Conservation (phyloP, 2,329 filamentous ascomycete species). For the Penicillium sp. region DNA sequence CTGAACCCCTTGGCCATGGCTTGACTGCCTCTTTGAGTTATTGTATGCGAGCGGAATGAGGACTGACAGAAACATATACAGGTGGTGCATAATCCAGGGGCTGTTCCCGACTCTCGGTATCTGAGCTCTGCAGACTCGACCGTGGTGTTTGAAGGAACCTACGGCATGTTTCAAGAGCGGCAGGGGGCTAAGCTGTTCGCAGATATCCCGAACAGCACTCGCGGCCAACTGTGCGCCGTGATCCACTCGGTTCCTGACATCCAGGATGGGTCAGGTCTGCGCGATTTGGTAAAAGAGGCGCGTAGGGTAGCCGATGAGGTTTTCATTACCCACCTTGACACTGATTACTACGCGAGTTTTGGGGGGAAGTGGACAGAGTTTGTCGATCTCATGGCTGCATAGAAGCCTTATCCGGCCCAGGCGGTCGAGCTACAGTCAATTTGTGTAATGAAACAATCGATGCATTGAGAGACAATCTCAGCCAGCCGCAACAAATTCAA, state of each 20-base stretch:
- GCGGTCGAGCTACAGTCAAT: too few relatives aligned
- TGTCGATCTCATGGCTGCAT: conserved; percentile 29
- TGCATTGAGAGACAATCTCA: too few relatives aligned
- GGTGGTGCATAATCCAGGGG: conserved; percentile 45
- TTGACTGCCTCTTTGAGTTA: neutral
- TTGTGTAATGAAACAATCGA: too few relatives aligned
- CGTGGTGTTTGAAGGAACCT: conserved; percentile 43
- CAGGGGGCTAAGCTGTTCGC: conserved; percentile 28
- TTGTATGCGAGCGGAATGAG: neutral
- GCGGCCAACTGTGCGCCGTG: conserved; percentile 30
- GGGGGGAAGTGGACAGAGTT: conserved; percentile 34
- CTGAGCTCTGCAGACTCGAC: conserved; percentile 40
- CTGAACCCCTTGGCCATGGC: neutral
- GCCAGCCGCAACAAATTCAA: too few relatives aligned
- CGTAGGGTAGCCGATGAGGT: conserved; percentile 34
- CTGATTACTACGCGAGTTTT: conserved; percentile 39
- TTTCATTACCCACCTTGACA: conserved; percentile 36
- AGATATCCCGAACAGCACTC: conserved; percentile 27
- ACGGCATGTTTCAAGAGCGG: conserved; percentile 33
- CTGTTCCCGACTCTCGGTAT: conserved; percentile 38
- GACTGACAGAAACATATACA: conserved; percentile 16
- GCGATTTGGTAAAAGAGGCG: conserved; percentile 30
- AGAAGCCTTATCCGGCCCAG: neutral
- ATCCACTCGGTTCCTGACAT: conserved; percentile 35
- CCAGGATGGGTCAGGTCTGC: conserved; percentile 26